Base-by-base conservation (phyloP, 345 rosid species). In the Heritiera fomes region DNA sequence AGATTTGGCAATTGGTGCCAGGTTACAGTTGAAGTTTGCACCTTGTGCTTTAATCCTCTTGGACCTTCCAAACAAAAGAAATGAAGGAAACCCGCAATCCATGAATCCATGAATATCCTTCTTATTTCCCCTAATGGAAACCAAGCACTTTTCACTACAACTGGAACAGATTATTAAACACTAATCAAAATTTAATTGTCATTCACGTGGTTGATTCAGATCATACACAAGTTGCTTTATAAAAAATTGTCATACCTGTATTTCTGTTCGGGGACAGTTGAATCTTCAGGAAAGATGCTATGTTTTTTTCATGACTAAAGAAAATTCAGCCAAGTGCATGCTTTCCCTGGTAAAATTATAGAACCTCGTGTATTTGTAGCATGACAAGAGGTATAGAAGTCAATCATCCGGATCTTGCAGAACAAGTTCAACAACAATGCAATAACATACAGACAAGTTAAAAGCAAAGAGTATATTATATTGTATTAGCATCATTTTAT, bases 191-290 rank as follows among this genome's bases (percentile, higher is more conserved):
- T 23, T 23, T 23, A 65, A 50, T 65, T 59, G 30, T 13, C 18
- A 41, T 55, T 68, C 34, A 56, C 67, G 69, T 28, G 74, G 68
- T 58, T 58, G 41, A 28, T 45, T 60, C 69, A 45, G 23, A 28
- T 70, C 40, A 70, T 28, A 13, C 58, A 49, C 11, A 40, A 0
- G 0, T 20, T 20, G 53, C 50, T n/a, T n/a, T 46, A 45, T n/a
- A n/a, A 9, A 68, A 67, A 68, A n/a, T 68, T 45, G 72, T 68
- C 11, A n/a, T 68, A n/a, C 28, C 47, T 65, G 70, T 65, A 40
- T 65, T 40, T 40, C 28, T 15, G 53, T 68, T 43, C 20, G 4
- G 72, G 34, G 38, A 68, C 34, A 45, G 2, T 20, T 20, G 9
- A 45, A 43, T 20, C 17, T n/a, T 45, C 49, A 68, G 45, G 8